A percentile compares a stretch with the other conserved stretches of the same genome.
Conservation (phyloP, 1,284 basidiomycete genomes). For the Pisolithus thermaeus region DNA sequence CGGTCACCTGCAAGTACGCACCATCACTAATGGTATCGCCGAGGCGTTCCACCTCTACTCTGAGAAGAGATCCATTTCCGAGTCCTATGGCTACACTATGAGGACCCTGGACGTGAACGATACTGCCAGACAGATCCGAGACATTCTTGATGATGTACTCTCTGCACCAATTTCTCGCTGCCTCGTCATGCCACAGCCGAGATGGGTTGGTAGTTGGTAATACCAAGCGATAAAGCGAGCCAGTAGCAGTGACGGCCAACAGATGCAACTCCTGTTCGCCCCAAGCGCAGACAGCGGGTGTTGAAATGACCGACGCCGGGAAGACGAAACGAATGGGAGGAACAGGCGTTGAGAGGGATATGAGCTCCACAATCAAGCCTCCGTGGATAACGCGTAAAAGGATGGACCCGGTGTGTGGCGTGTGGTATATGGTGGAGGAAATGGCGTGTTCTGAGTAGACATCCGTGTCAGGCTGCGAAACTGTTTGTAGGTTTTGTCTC, state of each 20-base stretch:
- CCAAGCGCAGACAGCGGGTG: slow-evolving; percentile 60
- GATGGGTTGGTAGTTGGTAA: slow-evolving; percentile 53
- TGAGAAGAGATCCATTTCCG: slow-evolving; percentile 65
- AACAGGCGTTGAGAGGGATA: slow-evolving; percentile 60
- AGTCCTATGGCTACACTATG: slow-evolving; percentile 65
- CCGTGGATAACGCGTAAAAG: slow-evolving; percentile 72
- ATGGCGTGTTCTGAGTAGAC: slow-evolving; percentile 71
- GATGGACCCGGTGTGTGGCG: slow-evolving; percentile 58
- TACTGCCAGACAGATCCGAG: slow-evolving; percentile 37
- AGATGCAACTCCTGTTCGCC: slow-evolving; percentile 63
- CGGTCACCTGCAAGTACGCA: slow-evolving; percentile 27
- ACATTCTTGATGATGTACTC: slow-evolving; percentile 62
- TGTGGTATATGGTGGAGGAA: slow-evolving; percentile 54
- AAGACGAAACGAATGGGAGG: slow-evolving; percentile 73
- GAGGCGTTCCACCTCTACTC: slow-evolving; percentile 58
- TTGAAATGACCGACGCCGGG: slow-evolving; percentile 63
- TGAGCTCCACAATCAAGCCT: slow-evolving; percentile 71
- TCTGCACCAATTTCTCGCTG: slow-evolving; percentile 51
- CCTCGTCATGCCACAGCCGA: slow-evolving; percentile 54
- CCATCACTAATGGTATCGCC: slow-evolving; percentile 50
- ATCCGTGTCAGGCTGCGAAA: slow-evolving; percentile 41
- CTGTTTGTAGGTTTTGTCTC: slow-evolving; percentile 47
- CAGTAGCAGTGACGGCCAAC: slow-evolving; percentile 60
- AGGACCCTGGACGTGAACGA: slow-evolving; percentile 68
- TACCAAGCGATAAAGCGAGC: slow-evolving; percentile 73